Conservation (phyloP, 192 early-diverging fungal genomes). For the Phycomyces blakesleeanus region DNA sequence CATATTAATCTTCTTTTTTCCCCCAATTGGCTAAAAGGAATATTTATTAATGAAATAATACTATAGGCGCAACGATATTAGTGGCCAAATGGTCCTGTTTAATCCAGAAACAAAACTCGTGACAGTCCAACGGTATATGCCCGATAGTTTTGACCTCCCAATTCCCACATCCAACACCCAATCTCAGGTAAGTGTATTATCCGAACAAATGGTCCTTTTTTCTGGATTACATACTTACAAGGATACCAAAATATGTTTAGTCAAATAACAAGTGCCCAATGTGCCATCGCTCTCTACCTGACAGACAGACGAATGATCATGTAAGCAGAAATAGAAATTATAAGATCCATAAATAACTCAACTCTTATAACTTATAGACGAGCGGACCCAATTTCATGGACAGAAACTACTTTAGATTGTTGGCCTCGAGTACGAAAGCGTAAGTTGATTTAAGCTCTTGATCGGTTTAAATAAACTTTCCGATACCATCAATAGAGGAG, state of each 20-base stretch:
- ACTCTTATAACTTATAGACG: not conserved
- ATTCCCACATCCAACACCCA: not conserved
- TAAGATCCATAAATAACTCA: no score
- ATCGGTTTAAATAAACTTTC: not conserved
- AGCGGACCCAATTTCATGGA: conserved; percentile 34
- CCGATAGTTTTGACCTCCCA: conserved; percentile 6
- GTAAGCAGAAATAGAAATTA: not conserved
- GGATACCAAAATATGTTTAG: not conserved
- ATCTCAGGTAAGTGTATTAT: not conserved
- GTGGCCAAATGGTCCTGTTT: conserved; percentile 62
- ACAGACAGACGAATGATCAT: not conserved
- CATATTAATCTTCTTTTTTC: not conserved
- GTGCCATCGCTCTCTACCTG: not conserved
- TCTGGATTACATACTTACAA: not conserved
- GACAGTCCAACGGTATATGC: conserved; percentile 39
- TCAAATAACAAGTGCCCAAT: conserved; percentile 2
- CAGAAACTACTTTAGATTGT: conserved; percentile 58
- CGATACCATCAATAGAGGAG: conserved; percentile 2
- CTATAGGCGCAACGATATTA: conserved; percentile 34
- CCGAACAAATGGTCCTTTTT: not conserved
- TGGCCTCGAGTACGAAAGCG: conserved; percentile 39
- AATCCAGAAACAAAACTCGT: conserved; percentile 55
- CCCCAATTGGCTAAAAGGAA: no score
- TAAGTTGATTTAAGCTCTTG: not conserved
- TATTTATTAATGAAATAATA: not conserved